Evolutionary conservation across 805 yeast species (phyloP).

Genomic region (Lachancea fermentati): DNA sequence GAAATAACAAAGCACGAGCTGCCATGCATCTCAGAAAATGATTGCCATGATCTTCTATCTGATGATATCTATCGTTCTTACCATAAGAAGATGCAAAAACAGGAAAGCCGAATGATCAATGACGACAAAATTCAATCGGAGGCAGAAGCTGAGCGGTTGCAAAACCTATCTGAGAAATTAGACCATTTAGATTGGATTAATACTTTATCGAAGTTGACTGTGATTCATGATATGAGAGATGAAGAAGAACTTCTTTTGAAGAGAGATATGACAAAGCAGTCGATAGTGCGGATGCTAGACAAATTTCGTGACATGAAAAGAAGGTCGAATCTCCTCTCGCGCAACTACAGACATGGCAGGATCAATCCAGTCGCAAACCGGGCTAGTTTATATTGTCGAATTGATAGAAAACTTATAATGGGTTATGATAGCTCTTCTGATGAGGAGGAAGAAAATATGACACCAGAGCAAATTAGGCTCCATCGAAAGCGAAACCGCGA

Average conservation of each 20-base stretch:
- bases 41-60: constrained; percentile 39
- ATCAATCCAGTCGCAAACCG: constrained; percentile 17
- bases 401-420: constrained; percentile 18
- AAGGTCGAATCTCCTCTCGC: constrained; percentile 15
- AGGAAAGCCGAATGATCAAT: constrained; percentile 61
- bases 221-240: constrained; percentile 44
- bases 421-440: constrained; percentile 30
- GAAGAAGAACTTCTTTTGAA: constrained; percentile 47
- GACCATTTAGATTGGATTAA: constrained; percentile 43
- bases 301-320: constrained; percentile 25
- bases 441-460: constrained; percentile 26
- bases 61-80: constrained; percentile 40
- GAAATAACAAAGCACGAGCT: constrained; percentile 10
- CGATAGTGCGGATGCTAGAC: constrained; percentile 34
- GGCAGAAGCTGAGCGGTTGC: constrained; percentile 49
- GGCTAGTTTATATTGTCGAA: constrained; percentile 16
- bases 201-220: constrained; percentile 43
- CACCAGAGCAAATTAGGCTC: constrained; percentile 14
- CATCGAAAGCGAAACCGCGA: constrained; percentile 15
- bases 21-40: not conserved
- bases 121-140: constrained; percentile 39
- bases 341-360: constrained; percentile 14
- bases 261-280: constrained; percentile 45
- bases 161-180: constrained; percentile 39
- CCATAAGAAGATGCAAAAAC: constrained; percentile 57